phyloP scores from a whole-genome alignment of 225 moss, liverwort and hornwort species.

The Sphagnum contortum region DNA sequence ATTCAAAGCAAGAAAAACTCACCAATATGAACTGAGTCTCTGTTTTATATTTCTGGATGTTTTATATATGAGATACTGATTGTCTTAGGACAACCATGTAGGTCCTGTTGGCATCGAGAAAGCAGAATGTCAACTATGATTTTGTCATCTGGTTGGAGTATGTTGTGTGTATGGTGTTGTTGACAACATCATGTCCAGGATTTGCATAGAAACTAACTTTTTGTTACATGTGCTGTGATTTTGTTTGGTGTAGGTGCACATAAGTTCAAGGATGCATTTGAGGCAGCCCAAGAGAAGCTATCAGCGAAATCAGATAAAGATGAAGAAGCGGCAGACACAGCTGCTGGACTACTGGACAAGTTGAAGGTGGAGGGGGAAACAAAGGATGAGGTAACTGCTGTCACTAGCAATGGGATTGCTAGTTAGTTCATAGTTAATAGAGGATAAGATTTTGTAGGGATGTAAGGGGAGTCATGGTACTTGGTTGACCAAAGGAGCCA shows the following conservation, averaged over 20 bases:
- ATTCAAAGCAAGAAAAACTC: too few relatives aligned
- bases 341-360: constrained; percentile 54
- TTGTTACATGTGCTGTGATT: not conserved
- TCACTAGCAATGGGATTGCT: constrained; percentile 12
- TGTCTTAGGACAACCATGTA: too few relatives aligned
- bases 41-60: too few relatives aligned
- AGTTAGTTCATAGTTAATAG: constrained; percentile 13
- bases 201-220: not conserved
- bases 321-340: constrained; percentile 43
- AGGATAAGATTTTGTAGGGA: constrained; percentile 9
- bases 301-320: constrained; percentile 25
- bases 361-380: constrained; percentile 35
- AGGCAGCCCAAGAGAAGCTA: constrained; percentile 52
- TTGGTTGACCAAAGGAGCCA: too few relatives aligned
- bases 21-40: too few relatives aligned
- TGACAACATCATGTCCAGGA: not conserved
- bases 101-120: too few relatives aligned
- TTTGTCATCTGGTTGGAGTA: too few relatives aligned
- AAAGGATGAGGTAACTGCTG: constrained; percentile 3
- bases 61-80: too few relatives aligned
- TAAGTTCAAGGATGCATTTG: constrained; percentile 51
- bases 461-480: too few relatives aligned
- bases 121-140: too few relatives aligned
- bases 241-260: constrained; percentile 28
- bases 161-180: too few relatives aligned